Evolutionary conservation across 106 monocot genomes (phyloP).

Genomic region (Platanthera zijinensis): DNA sequence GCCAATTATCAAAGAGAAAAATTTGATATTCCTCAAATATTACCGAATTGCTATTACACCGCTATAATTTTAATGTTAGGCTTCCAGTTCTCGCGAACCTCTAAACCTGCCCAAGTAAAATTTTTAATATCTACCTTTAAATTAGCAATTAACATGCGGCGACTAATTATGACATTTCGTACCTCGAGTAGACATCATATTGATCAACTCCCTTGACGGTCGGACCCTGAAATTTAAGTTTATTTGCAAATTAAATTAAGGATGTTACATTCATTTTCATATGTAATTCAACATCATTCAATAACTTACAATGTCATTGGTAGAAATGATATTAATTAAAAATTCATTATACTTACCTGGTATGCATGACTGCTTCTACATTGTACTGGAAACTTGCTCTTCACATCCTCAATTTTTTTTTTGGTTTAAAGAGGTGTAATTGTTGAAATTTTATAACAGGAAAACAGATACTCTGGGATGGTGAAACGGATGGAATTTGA

Average conservation of each 20-base stretch:
- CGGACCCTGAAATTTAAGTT: no score
- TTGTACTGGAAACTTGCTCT: neutral
- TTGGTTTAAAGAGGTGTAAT: neutral
- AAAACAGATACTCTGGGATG: slow-evolving; percentile 56
- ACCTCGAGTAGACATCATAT: no score
- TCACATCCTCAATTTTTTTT: neutral
- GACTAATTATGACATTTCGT: no score
- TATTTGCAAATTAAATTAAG: neutral
- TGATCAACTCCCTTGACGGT: no score
- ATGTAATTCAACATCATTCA: neutral
- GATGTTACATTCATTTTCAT: neutral
- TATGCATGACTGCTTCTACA: neutral
- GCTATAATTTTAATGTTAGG: no score
- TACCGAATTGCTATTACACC: no score
- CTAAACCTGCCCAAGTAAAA: no score
- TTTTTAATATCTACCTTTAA: no score
- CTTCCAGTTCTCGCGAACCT: no score
- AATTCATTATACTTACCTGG: neutral
- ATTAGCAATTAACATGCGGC: no score
- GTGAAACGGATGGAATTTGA: slow-evolving; percentile 88
- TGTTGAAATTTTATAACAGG: slow-evolving; percentile 36
- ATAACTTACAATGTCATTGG: neutral
- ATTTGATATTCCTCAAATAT: no score
- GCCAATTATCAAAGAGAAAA: no score
- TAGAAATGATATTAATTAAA: neutral